Evolutionary conservation across 1,284 basidiomycete species (phyloP), one percentile per base, ranked within the genome.

Genomic region (Austroboletus niveus): DNA sequence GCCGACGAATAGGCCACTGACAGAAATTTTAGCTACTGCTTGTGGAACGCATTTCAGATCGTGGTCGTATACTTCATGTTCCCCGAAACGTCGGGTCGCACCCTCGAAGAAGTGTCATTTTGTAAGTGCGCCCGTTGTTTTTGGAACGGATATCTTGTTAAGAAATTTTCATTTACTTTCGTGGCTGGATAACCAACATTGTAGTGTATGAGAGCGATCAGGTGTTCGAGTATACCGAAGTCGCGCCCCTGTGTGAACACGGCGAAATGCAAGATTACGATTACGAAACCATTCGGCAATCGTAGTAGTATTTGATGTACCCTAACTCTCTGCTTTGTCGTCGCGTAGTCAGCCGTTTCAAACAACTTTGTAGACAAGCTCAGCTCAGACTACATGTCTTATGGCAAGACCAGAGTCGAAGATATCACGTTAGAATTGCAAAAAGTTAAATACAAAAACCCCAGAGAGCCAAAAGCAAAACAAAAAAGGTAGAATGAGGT

Each of bases 101-200:
- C 80, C 1, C 71, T 84, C 30, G 82, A 85, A 59, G 82, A 84
- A 60, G 67, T 84, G 14, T 72, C 81, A 2, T 83, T 84, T 72
- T 63, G 81, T 82, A 60, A 58, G 81, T 73, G 11, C 34, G 11
- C n/a, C 27, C 8, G 1, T 40, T 2, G 0, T 29, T 12, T 30
- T 10, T 17, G 6, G 12, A 7, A 17, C 32, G n/a, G 6, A 9
- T 39, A 11, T n/a, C n/a, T 20, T 38, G n/a, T 38, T 17, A 2
- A 38, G 17, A 17, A 17, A 17, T 17, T 8, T 31, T 31, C 38
- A n/a, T 5, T 27, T 24, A 15, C 11, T 41, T 41, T 17, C 39
- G 12, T 40, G 39, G n/a, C 45, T 24, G 15, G 14, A 35, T 39
- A 15, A 7, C 27, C 10, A 17, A 17, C 17, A 17, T 6, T 46